Conservation (phyloP, 140 eudicot species). For the Senecio squalidus region DNA sequence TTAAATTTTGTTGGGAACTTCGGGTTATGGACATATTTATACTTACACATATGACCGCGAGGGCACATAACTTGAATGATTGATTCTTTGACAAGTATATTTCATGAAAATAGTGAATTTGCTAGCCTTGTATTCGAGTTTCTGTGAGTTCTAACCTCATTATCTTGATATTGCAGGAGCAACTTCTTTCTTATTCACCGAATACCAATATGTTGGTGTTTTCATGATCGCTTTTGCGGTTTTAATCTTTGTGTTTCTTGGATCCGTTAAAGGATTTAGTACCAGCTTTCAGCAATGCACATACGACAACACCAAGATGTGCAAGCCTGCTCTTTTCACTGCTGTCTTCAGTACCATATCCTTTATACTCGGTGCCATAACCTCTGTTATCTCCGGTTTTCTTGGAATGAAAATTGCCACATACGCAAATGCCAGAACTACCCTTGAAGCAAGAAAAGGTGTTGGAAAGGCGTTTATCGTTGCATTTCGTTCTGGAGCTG, state of each 20-base stretch:
- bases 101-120: too few relatives aligned
- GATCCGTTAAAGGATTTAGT: slow-evolving; percentile 58
- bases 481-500: slow-evolving; percentile 80
- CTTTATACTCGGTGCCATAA: slow-evolving; percentile 66
- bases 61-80: too few relatives aligned
- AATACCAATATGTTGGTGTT: slow-evolving; percentile 55
- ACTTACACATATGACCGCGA: background rate
- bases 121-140: background rate
- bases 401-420: slow-evolving; percentile 83
- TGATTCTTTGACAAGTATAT: background rate
- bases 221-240: slow-evolving; percentile 65
- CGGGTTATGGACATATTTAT: background rate
- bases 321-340: slow-evolving; percentile 85
- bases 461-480: slow-evolving; percentile 69
- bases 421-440: slow-evolving; percentile 71
- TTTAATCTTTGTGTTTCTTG: slow-evolving; percentile 58
- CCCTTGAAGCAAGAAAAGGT: slow-evolving; percentile 77
- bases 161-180: slow-evolving; percentile 41
- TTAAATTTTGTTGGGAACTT: background rate
- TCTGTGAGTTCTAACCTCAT: background rate
- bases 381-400: slow-evolving; percentile 65
- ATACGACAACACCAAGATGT: slow-evolving; percentile 31
- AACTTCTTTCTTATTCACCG: slow-evolving; percentile 51
- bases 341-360: slow-evolving; percentile 65
- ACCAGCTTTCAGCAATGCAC: slow-evolving; percentile 42